Evolutionary conservation across 495 filamentous ascomycete genomes (phyloP), one percentile per base, ranked within the genome.

Genomic region (Trichocladium antarcticum): DNA sequence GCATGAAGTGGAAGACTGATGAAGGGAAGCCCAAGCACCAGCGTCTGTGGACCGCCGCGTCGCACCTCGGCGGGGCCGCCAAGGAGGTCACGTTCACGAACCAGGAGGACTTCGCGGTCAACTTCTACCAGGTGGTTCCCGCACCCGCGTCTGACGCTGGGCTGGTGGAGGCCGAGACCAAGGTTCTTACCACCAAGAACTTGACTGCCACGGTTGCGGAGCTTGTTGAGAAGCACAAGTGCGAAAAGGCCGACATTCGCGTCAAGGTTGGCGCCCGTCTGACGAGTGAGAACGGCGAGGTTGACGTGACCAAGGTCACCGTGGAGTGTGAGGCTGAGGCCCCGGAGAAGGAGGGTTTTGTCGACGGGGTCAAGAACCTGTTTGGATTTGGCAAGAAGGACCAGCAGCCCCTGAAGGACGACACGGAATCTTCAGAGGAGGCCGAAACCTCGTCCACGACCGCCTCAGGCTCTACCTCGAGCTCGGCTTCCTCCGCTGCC

Each of bases 291-390:
- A 74, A 89, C 56, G 90, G 89, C n/a, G 78, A 92, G 53, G 89
- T 92, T 4, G 85, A 87, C 46, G 78, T 97, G 38, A 64, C 77
- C 27, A 75, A 76, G 53, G 84, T 83, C 21, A 77, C 77, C 46
- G 83, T 92, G 6, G 88, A 89, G 65, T 99, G 92, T 56, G 85
- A 90, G 62, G 75, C 84, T 34, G 78, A 80, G 32, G 75, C 70
- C 5, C 53, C 66, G 10, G 80, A 82, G 47, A 89, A 87, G 69
- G 84, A 85, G 59, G 84, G 80, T 19, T 81, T 85, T 42, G 74
- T 97, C 27, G 93, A 95, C 56, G 86, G 85, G 35, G 84, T 97
- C 60, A 99, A 99, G 72, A 87, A 83, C 47, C 79, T 95, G 50
- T 90, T 98, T 59, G 93, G 93, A 14, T 85, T 96, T 57, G 92